These are phyloP conservation scores for Ploettnerulaceae sp. DNA, from an alignment of 2,329 filamentous ascomycete genomes.

Conservation along the genomic window DNA sequence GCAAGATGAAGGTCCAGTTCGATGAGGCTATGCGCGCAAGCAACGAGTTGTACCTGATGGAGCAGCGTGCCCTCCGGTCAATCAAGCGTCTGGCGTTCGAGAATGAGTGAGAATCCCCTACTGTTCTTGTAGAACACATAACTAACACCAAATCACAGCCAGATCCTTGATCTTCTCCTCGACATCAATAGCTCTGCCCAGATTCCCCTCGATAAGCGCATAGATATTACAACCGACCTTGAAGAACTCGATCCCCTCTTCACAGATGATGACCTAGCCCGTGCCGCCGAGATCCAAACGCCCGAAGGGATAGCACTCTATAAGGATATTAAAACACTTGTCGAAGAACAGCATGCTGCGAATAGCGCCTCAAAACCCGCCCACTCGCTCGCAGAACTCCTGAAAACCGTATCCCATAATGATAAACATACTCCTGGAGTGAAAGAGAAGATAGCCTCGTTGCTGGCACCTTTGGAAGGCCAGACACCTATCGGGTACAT, in stretches of 20 bases:
- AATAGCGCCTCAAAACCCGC: slow-evolving; percentile 16
- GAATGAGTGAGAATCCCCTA: slow-evolving; percentile 68
- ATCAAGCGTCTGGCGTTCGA: slow-evolving; percentile 82
- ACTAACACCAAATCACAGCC: slow-evolving; percentile 48
- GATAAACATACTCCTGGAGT: slow-evolving; percentile 16
- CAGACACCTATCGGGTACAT: slow-evolving; percentile 59
- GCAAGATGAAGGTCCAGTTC: slow-evolving; percentile 79
- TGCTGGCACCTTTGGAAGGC: slow-evolving; percentile 43
- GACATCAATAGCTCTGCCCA: slow-evolving; percentile 84
- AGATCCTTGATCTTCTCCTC: slow-evolving; percentile 80
- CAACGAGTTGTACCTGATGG: slow-evolving; percentile 75
- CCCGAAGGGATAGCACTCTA: slow-evolving; percentile 28
- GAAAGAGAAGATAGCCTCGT: slow-evolving; percentile 34
- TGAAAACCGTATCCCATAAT: slow-evolving; percentile 27
- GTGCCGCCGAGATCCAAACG: slow-evolving; percentile 22
- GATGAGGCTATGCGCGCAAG: slow-evolving; percentile 74
- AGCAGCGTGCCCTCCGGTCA: slow-evolving; percentile 74
- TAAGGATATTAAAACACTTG: slow-evolving; percentile 25
- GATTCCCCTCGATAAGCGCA: slow-evolving; percentile 68
- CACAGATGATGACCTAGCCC: slow-evolving; percentile 25
- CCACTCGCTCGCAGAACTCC: slow-evolving; percentile 31
- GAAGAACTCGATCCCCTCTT: slow-evolving; percentile 25
- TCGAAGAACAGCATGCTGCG: slow-evolving; percentile 24
- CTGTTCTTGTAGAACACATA: not conserved
- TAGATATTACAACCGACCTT: slow-evolving; percentile 54